phyloP scores from a whole-genome alignment of 192 early-diverging fungal species.

The Kickxella alabastrina region DNA sequence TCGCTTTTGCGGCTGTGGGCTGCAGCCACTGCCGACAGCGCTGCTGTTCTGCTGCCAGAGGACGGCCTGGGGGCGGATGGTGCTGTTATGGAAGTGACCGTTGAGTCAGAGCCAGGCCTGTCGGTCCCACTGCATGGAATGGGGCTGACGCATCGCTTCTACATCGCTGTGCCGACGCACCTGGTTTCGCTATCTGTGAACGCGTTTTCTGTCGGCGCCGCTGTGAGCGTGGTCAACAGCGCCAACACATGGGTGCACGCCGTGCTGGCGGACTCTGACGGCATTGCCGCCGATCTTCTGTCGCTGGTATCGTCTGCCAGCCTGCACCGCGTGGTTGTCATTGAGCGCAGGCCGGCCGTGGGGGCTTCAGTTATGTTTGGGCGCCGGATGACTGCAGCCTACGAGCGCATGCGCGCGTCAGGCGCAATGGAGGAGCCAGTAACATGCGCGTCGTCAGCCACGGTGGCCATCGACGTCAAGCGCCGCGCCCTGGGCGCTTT shows the following conservation, averaged over 20 bases:
- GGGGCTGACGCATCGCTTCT: slow-evolving; percentile 7
- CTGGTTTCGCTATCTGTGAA: slow-evolving; percentile 1
- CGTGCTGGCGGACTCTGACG: background rate
- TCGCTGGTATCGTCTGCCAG: background rate
- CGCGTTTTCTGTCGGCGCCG: background rate
- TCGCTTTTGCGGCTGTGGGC: slow-evolving; percentile 7
- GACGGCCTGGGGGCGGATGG: too few species aligned
- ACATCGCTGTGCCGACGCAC: slow-evolving; percentile 1
- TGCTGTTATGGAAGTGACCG: background rate
- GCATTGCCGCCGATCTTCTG: background rate
- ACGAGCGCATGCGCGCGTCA: too few species aligned
- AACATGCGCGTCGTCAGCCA: too few species aligned
- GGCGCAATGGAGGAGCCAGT: too few species aligned
- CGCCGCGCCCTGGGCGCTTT: too few species aligned
- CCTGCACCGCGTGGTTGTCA: background rate
- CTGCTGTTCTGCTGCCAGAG: too few species aligned
- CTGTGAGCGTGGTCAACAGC: background rate
- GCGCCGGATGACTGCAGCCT: too few species aligned
- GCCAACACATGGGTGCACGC: slow-evolving; percentile 2
- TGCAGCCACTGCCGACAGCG: background rate
- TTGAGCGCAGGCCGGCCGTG: slow-evolving; percentile 1
- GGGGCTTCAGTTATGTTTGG: too few species aligned
- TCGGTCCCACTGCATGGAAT: background rate
- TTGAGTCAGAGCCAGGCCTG: slow-evolving; percentile 8
- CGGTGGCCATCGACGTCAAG: too few species aligned